Evolutionary conservation across 129 eudicot species (phyloP), one percentile per base, ranked within the genome.

Genomic region (Saposhnikovia divaricata): DNA sequence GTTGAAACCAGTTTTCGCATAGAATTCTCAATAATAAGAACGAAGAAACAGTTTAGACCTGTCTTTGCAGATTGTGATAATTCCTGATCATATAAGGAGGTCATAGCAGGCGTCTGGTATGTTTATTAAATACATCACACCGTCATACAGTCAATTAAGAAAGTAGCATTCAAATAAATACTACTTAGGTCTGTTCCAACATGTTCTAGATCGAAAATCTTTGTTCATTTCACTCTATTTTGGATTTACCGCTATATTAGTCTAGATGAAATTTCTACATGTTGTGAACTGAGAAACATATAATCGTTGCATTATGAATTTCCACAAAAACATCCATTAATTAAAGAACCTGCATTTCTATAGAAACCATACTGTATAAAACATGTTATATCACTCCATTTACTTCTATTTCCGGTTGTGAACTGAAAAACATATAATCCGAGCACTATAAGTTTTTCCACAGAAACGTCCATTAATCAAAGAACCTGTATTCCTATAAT

Each of bases 251-350:
- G 2, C 13, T 59, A 9, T 0, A 28, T 13, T 25, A 31, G 40
- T 66, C 72, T 66, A 66, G 39, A 66, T 2, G 6, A 66, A 66
- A 66, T 66, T 66, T 66, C 72, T 66, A 27, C 72, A 66, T 66
- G 12, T 66, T 66, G 14, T 61, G 34, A 61, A n/a, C 34, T n/a
- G 34, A 61, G 28, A 59, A 8, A 59, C 10, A 59, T 8, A 61
- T n/a, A 57, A 23, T 23, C 66, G 31, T 9, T n/a, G 69, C 69
- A 61, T 61, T 2, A 61, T 61, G 34, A 6, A 1, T 27, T 13
- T 27, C 73, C 73, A 68, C 42, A 15, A 1, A 14, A 68, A 15
- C 9, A 68, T 68, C 23, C 8, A 68, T 31, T 31, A 65, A 31
- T 68, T 7, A 68, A 68, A 68, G 9, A 68, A 28, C 23, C 43